Evolutionary conservation across 768 basidiomycete genomes (phyloP), one percentile per base, ranked within the genome.

Genomic region (Cystobasidium tubakii): DNA sequence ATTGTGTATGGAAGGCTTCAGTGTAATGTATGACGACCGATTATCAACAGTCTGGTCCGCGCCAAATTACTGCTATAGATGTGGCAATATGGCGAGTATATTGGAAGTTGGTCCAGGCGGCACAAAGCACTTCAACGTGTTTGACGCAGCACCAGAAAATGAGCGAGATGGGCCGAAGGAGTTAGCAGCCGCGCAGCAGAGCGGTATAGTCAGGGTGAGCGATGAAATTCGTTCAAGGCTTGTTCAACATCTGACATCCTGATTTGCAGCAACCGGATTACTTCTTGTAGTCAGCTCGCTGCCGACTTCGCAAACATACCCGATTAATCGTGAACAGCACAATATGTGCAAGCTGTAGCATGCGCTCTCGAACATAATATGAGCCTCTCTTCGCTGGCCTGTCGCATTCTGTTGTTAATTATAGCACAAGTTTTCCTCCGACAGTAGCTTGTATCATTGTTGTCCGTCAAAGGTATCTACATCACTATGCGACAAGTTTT

Each of bases 21-120:
- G 90, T n/a, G 92, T 92, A n/a, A 85, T 98, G 34, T 98, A 97
- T 79, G 92, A 94, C 81, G 89, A 91, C 76, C 91, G 91, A 79
- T 86, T 99, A 70, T 92, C 91, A 29, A 99, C 96, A 0, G 96
- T 99, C 7, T 99, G 96, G 96, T 91, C 89, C 25, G 96, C 96
- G 44, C 95, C 95, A 44, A 99, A 99, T 80, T 98, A 98, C 80
- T 97, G 95, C 82, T 98, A 97, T 82, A 88, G 96, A 54, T 98
- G 96, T 80, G 96, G 96, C 43, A 99, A 99, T 82, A 90, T 90
- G 69, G 96, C 96, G 27, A 92, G 90, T 77, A 95, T 98, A 77
- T 84, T 98, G 73, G 95, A 98, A 83, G 91, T 99, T 46, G 90
- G 91, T 0, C 95, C 94, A 2, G 90, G 88, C 7, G 91, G 88